Evolutionary conservation across 768 basidiomycete species (phyloP).

Genomic region (Pluteus cervinus): DNA sequence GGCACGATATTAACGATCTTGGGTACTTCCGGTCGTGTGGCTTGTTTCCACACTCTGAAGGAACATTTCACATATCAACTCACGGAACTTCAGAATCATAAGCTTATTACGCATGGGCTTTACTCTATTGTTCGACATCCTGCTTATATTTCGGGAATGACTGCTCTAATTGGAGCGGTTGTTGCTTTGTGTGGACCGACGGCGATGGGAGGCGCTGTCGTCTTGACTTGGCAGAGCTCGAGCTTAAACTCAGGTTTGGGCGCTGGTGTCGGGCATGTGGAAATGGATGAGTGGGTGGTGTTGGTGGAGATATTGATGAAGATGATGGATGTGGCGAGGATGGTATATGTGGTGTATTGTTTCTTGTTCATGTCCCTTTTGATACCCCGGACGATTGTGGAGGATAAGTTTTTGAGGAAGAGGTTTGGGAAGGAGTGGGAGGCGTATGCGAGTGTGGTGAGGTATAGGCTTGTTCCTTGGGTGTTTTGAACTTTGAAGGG

Average conservation of each 20-base stretch:
- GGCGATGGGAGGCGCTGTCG: too few species aligned
- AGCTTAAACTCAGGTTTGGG: too few species aligned
- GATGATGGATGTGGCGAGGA: constrained; percentile 15
- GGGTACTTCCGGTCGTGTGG: too few species aligned
- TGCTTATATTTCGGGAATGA: constrained; percentile 34
- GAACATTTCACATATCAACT: constrained; percentile 40
- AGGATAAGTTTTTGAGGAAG: constrained; percentile 29
- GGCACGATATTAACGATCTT: too few species aligned
- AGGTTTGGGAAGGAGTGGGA: constrained; percentile 31
- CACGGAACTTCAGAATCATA: constrained; percentile 31
- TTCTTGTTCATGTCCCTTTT: constrained; percentile 28
- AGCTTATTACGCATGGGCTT: constrained; percentile 35
- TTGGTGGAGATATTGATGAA: too few species aligned
- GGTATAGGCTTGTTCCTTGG: constrained; percentile 33
- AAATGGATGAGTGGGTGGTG: constrained; percentile 16
- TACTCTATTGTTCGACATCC: constrained; percentile 41
- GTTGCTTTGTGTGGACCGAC: constrained; percentile 23
- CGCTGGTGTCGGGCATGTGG: too few species aligned
- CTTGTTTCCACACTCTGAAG: constrained; percentile 34
- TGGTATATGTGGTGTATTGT: constrained; percentile 23
- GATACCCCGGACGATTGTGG: constrained; percentile 27
- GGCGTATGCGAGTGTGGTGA: constrained; percentile 28
- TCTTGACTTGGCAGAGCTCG: too few species aligned
- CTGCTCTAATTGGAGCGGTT: constrained; percentile 28
- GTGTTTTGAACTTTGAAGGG: constrained; percentile 13